phyloP scores from a whole-genome alignment of 768 basidiomycete species.

The Russula ochroleuca region DNA sequence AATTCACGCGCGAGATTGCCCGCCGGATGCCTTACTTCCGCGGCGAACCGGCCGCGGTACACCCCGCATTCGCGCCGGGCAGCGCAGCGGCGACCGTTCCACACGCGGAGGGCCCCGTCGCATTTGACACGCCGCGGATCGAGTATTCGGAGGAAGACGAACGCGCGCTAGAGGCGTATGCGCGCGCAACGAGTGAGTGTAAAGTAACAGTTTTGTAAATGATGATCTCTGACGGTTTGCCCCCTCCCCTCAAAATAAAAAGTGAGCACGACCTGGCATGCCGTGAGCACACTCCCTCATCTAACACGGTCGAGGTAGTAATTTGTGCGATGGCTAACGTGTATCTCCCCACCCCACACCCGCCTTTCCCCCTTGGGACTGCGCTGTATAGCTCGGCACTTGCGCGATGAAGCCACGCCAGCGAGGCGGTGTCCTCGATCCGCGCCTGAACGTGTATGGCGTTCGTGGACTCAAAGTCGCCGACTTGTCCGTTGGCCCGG shows the following conservation, averaged over 20 bases:
- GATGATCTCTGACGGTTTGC: neutral
- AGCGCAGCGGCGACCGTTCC: conserved; percentile 30
- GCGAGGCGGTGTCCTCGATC: conserved; percentile 57
- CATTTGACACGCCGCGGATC: conserved; percentile 33
- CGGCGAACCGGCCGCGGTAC: conserved; percentile 32
- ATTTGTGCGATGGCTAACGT: neutral
- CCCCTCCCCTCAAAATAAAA: neutral
- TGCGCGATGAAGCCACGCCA: conserved; percentile 64
- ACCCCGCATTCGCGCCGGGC: conserved; percentile 35
- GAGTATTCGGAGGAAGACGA: conserved; percentile 37
- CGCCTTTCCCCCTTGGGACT: neutral
- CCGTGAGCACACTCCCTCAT: conserved; percentile 3
- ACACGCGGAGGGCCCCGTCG: conserved; percentile 28
- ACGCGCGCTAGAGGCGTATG: conserved; percentile 34
- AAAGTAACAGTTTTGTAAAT: neutral
- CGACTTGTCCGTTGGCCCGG: conserved; percentile 41
- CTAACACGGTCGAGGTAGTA: too few species aligned
- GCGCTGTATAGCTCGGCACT: conserved; percentile 49
- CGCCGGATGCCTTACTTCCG: conserved; percentile 48
- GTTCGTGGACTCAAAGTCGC: conserved; percentile 53
- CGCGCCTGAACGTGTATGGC: conserved; percentile 60
- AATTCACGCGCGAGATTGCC: conserved; percentile 48
- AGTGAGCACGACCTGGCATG: conserved; percentile 19
- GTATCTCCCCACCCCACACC: too few species aligned
- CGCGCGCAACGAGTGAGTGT: conserved; percentile 22